Evolutionary conservation across 345 rosid species (phyloP).

Genomic region (Eucalyptus regnans): DNA sequence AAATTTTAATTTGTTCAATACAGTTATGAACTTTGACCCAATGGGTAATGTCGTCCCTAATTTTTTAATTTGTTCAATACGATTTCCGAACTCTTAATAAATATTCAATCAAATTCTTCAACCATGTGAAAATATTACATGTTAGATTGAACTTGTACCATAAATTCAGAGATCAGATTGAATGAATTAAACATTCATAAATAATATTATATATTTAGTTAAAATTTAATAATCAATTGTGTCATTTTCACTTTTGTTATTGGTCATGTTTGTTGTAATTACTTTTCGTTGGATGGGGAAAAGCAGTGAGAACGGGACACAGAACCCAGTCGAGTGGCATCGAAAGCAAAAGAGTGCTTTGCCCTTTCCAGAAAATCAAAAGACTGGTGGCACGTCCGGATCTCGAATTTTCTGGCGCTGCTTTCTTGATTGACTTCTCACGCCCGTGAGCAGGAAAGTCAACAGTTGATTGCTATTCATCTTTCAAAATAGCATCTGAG

Average conservation of each 20-base stretch:
- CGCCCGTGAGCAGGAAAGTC: fast-evolving
- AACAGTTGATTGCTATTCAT: background rate
- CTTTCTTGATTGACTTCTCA: background rate
- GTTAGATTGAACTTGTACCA: fast-evolving
- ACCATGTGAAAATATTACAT: fast-evolving
- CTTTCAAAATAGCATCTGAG: background rate
- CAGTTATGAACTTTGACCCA: fast-evolving
- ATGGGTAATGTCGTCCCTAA: fast-evolving
- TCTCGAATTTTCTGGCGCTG: background rate
- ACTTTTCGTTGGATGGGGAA: background rate
- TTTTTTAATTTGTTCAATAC: too few species aligned
- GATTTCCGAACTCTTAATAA: fast-evolving
- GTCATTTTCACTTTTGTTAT: background rate
- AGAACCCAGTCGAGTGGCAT: background rate
- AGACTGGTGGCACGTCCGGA: background rate
- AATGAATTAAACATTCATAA: too few species aligned
- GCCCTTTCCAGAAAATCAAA: background rate
- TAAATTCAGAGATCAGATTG: fast-evolving
- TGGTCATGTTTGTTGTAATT: background rate
- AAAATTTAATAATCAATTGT: too few species aligned
- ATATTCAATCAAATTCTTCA: too few species aligned
- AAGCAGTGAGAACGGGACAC: background rate
- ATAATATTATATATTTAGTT: too few species aligned
- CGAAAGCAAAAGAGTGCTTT: background rate
- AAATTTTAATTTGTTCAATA: too few species aligned